phyloP scores from a whole-genome alignment of 2,329 filamentous ascomycete species.

The Orbilia ellipsospora region DNA sequence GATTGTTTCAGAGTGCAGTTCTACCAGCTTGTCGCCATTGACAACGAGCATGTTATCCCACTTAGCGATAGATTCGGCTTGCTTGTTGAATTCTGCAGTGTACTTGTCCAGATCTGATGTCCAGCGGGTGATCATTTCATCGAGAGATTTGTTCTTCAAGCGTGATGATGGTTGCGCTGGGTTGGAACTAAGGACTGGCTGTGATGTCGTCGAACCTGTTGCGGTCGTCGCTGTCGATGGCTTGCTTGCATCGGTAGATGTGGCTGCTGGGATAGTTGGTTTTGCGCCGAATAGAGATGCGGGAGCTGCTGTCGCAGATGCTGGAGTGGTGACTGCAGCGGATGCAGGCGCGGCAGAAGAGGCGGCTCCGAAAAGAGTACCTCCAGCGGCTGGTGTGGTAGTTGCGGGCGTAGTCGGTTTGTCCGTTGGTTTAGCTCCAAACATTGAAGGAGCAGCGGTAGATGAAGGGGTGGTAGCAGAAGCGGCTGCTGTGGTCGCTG shows the following conservation, averaged over 20 bases:
- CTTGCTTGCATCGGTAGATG: constrained; percentile 59
- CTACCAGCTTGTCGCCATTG: constrained; percentile 94
- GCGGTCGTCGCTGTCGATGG: constrained; percentile 60
- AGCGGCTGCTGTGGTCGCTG: constrained; percentile 36
- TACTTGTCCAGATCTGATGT: constrained; percentile 94
- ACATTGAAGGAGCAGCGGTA: constrained; percentile 58
- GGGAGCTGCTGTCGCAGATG: constrained; percentile 60
- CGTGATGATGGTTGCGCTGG: constrained; percentile 87
- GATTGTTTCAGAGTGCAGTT: constrained; percentile 88
- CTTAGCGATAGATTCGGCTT: constrained; percentile 83
- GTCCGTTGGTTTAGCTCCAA: constrained; percentile 53
- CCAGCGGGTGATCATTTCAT: constrained; percentile 97
- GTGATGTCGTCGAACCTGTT: constrained; percentile 27
- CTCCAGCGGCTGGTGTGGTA: constrained; percentile 57
- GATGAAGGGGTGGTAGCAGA: constrained; percentile 57
- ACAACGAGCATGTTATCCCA: constrained; percentile 95
- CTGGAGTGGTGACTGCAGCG: constrained; percentile 58
- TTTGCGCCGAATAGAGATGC: constrained; percentile 60
- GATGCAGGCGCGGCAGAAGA: constrained; percentile 60
- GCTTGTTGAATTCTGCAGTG: constrained; percentile 93
- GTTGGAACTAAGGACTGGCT: constrained; percentile 72
- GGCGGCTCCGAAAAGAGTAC: constrained; percentile 56
- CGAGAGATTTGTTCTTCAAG: constrained; percentile 98
- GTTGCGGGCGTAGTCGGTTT: constrained; percentile 58
- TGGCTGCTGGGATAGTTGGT: constrained; percentile 59